Percentiles rank a stretch among this genome's conserved stretches.
Conservation (phyloP, 2,329 filamentous ascomycete species). For the Diaporthe batatas region DNA sequence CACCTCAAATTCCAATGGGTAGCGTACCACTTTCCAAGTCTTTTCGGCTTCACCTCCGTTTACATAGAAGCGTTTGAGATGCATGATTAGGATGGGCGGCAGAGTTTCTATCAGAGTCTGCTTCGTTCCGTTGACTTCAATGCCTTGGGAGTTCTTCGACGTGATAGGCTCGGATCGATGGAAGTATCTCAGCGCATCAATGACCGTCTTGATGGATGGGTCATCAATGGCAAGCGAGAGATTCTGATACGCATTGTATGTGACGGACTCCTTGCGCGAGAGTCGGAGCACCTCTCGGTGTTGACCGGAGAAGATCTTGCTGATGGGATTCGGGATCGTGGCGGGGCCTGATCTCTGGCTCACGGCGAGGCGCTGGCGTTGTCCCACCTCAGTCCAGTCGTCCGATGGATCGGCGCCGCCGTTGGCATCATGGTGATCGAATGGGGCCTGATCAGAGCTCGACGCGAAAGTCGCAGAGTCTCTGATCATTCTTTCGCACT, state of each 20-base stretch:
- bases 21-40: slow-evolving; percentile 98
- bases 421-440: slow-evolving; percentile 34
- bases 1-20: slow-evolving; percentile 93
- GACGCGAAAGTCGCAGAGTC: slow-evolving; percentile 21
- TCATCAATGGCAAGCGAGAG: slow-evolving; percentile 95
- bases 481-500: slow-evolving; percentile 83
- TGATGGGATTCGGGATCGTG: slow-evolving; percentile 83
- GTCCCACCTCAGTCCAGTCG: slow-evolving; percentile 95
- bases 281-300: slow-evolving; percentile 89
- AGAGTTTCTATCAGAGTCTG: slow-evolving; percentile 94
- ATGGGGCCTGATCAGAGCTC: slow-evolving; percentile 6
- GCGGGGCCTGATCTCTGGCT: slow-evolving; percentile 87
- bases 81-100: slow-evolving; percentile 91
- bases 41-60: slow-evolving; percentile 82
- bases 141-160: slow-evolving; percentile 85
- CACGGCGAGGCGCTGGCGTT: slow-evolving; percentile 87
- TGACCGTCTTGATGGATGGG: slow-evolving; percentile 87
- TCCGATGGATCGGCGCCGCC: slow-evolving; percentile 53
- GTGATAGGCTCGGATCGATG: slow-evolving; percentile 88
- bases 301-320: slow-evolving; percentile 83
- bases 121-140: slow-evolving; percentile 85
- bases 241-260: slow-evolving; percentile 92
- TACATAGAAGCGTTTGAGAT: slow-evolving; percentile 93
- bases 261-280: slow-evolving; percentile 91
- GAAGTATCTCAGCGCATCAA: slow-evolving; percentile 88